Conservation (phyloP, 257 asterid species). For the Solanum clarkiae region DNA sequence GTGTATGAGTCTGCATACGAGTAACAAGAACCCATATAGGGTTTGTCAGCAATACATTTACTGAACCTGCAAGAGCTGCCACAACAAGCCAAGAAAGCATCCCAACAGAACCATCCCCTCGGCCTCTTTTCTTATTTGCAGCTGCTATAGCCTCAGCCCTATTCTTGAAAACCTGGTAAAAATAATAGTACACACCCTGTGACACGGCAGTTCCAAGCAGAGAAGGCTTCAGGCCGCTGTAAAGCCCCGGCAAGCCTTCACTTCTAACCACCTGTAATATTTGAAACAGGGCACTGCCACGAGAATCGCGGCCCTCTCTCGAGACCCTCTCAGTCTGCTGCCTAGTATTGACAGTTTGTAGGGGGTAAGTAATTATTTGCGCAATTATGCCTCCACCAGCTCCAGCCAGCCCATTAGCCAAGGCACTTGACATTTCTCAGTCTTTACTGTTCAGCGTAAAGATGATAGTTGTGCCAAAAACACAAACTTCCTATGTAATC, state of each 20-base stretch:
- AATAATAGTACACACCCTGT: slow-evolving; percentile 81
- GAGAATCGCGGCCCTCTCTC: slow-evolving; percentile 21
- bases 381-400: slow-evolving; percentile 88
- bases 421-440: slow-evolving; percentile 50
- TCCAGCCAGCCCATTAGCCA: slow-evolving; percentile 79
- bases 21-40: slow-evolving; percentile 97
- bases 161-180: slow-evolving; percentile 82
- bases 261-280: slow-evolving; percentile 51
- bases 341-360: slow-evolving; percentile 74
- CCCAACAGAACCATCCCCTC: slow-evolving; percentile 88
- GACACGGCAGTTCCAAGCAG: slow-evolving; percentile 89
- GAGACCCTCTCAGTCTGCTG: slow-evolving; percentile 90
- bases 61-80: slow-evolving; percentile 94
- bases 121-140: slow-evolving; percentile 41
- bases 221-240: slow-evolving; percentile 94
- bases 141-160: slow-evolving; percentile 73
- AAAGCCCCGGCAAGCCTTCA: slow-evolving; percentile 85
- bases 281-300: slow-evolving; percentile 41
- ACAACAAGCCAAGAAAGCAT: slow-evolving; percentile 85
- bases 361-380: slow-evolving; percentile 78
- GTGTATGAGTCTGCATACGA: slow-evolving; percentile 97
- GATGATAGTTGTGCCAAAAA: not conserved
- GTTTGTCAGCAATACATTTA: slow-evolving; percentile 69
- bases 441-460: not conserved
- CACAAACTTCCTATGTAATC: not conserved